Conservation (phyloP, 495 filamentous ascomycete species). For the Penicillium riverlandense region DNA sequence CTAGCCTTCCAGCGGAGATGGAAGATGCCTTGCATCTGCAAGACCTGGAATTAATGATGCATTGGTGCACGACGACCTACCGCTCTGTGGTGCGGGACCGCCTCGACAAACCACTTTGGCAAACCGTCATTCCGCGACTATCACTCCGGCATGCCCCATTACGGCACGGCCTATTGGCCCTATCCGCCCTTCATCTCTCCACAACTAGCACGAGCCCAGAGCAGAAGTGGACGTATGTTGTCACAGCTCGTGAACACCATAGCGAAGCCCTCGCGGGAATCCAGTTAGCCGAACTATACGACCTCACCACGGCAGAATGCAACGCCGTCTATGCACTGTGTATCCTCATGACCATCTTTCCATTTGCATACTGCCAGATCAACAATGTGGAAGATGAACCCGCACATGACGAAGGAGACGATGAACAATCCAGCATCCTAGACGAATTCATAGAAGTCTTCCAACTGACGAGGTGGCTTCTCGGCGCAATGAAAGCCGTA, state of each 20-base stretch:
- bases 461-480: constrained; percentile 30
- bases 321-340: constrained; percentile 42
- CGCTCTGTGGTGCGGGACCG: constrained; percentile 27
- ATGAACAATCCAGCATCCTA: constrained; percentile 14
- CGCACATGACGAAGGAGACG: constrained; percentile 8
- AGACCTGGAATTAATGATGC: constrained; percentile 41
- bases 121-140: constrained; percentile 34
- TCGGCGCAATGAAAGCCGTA: constrained; percentile 21
- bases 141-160: constrained; percentile 38
- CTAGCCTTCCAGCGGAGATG: not conserved
- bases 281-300: constrained; percentile 11
- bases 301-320: constrained; percentile 28
- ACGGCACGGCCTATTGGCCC: constrained; percentile 43
- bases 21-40: constrained; percentile 11
- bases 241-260: constrained; percentile 29
- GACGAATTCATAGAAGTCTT: constrained; percentile 40
- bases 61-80: constrained; percentile 40
- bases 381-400: not conserved
- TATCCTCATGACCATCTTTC: constrained; percentile 37
- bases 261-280: constrained; percentile 29
- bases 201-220: constrained; percentile 5
- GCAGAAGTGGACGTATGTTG: constrained; percentile 17
- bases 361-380: constrained; percentile 31
- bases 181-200: constrained; percentile 41
- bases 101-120: constrained; percentile 35